A percentile compares a stretch with the other conserved stretches of the same genome.
Conservation (phyloP, 2,329 filamentous ascomycete genomes). For the Colletotrichum sp. region DNA sequence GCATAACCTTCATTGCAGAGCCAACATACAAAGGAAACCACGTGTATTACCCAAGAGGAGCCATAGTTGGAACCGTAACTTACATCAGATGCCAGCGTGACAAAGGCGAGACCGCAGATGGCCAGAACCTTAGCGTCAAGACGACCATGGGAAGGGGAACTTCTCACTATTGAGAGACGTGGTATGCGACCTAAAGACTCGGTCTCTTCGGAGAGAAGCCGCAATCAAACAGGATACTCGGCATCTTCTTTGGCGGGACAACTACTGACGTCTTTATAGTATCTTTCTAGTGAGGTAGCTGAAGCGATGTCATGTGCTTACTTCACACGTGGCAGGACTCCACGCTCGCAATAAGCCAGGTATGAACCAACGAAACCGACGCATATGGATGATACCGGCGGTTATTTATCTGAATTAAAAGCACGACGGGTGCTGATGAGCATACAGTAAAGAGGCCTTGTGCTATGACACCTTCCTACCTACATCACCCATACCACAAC, state of each 20-base stretch:
- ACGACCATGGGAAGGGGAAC: background rate
- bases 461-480: too few relatives aligned
- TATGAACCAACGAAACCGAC: too few relatives aligned
- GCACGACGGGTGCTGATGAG: too few relatives aligned
- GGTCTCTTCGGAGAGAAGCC: background rate
- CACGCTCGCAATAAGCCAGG: fast-evolving
- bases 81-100: background rate
- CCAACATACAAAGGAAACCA: background rate
- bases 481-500: too few relatives aligned
- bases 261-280: too few relatives aligned
- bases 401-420: fast-evolving
- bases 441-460: too few relatives aligned
- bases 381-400: too few relatives aligned
- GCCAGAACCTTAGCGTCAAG: background rate
- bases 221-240: too few relatives aligned
- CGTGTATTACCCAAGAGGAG: background rate
- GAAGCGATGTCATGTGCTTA: too few relatives aligned
- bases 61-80: background rate
- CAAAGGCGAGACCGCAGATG: background rate
- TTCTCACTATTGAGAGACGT: background rate
- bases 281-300: too few relatives aligned
- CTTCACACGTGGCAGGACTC: too few relatives aligned
- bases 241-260: too few relatives aligned
- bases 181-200: background rate
- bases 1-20: background rate